Evolutionary conservation across 1,284 basidiomycete genomes (phyloP), one percentile per base, ranked within the genome.

Genomic region (Fomes fomentarius): DNA sequence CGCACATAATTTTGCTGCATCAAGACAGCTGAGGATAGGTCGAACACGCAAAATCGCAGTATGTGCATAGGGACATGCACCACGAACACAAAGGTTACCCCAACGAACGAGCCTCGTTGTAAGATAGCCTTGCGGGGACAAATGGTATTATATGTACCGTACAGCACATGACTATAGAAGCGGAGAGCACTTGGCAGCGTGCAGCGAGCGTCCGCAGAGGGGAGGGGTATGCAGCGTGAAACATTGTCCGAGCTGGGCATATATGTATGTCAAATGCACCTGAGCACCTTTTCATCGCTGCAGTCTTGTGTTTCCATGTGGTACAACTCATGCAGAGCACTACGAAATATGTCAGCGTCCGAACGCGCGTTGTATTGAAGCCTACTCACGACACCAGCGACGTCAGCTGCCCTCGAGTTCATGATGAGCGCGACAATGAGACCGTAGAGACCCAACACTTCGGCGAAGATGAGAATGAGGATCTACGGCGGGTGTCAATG

Each of bases 341-440:
- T 63, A 17, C 7, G 15, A 6, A 1, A 1, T 30, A 12, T 11
- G 17, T 15, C 4, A 28, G 33, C 25, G 4, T 22, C 33, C 24
- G 7, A 15, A 30, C 28, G 10, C 22, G n/a, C n/a, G n/a, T 25
- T n/a, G 7, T 8, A 35, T 19, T 9, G 2, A 26, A 19, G 12
- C 15, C 17, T 11, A 64, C 68, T 44, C 49, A 70, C 69, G 35
- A 56, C 56, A 24, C 58, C 58, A 34, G 45, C 56, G 45, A 64
- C 49, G 46, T 66, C 66, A 39, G 64, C 47, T 17, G 83, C 74
- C 67, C 75, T 79, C 50, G 85, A 88, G 77, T 94, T 93, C 85
- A 95, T 89, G 74, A 95, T 93, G 34, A 95, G 83, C 21, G 93
- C 93, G 58, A 95, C 93, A 66, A 95, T 95, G 56, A 95, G 82